Conservation (phyloP, 169 alveolate genomes). For the Fabrea salina region DNA sequence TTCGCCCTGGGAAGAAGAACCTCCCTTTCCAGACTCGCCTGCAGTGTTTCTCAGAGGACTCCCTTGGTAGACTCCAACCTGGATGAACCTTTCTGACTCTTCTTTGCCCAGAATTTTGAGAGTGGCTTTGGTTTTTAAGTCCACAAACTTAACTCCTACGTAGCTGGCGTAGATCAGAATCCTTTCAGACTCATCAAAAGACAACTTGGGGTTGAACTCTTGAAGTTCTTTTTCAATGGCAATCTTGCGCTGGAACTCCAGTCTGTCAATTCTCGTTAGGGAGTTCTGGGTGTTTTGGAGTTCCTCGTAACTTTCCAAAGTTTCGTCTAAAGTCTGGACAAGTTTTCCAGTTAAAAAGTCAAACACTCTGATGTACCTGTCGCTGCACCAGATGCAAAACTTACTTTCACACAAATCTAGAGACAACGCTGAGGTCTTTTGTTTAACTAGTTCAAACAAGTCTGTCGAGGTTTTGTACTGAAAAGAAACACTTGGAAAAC, state of each 20-base stretch:
- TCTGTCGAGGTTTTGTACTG: slow-evolving; percentile 85
- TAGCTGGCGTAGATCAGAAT: slow-evolving; percentile 89
- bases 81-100: slow-evolving; percentile 63
- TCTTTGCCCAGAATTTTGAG: slow-evolving; percentile 76
- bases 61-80: slow-evolving; percentile 68
- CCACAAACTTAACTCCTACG: slow-evolving; percentile 91
- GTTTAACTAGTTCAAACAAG: slow-evolving; percentile 84
- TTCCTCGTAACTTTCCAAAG: slow-evolving; percentile 54
- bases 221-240: slow-evolving; percentile 91
- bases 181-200: slow-evolving; percentile 93
- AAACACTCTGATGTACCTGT: slow-evolving; percentile 79
- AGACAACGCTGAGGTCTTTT: slow-evolving; percentile 73
- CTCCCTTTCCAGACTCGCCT: slow-evolving; percentile 29
- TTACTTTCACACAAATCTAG: slow-evolving; percentile 80
- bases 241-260: slow-evolving; percentile 89
- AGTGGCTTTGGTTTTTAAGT: slow-evolving; percentile 41
- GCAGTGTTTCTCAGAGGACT: slow-evolving; percentile 54
- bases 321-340: slow-evolving; percentile 81
- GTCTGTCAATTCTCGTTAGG: slow-evolving; percentile 81
- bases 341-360: slow-evolving; percentile 84
- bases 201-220: slow-evolving; percentile 68
- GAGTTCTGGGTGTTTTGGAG: slow-evolving; percentile 66
- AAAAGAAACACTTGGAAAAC: slow-evolving; percentile 65
- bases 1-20: slow-evolving; percentile 59
- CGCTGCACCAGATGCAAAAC: slow-evolving; percentile 81